Evolutionary conservation across 2,329 filamentous ascomycete species (phyloP), one percentile per base, ranked within the genome.

Genomic region (Colletotrichum orchidophilum): DNA sequence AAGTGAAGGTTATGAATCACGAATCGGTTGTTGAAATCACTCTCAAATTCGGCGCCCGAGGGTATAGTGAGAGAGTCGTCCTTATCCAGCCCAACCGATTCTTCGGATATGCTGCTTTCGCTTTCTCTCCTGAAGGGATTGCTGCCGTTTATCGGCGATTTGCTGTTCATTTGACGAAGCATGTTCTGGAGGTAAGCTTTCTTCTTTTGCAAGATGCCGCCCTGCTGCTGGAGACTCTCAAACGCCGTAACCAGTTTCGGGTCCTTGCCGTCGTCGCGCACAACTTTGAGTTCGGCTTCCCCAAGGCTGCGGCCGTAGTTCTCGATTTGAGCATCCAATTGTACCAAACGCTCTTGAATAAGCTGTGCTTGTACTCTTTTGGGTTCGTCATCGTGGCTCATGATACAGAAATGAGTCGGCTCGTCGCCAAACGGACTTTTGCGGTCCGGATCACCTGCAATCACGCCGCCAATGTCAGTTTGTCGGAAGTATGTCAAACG

Each of bases 21-120:
- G 84, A 99, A 99, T 2, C 96, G 93, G 78, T 99, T 99, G 80
- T 97, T 96, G 85, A 98, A 99, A 79, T 98, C 95, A 80, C 93
- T 97, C 59, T 94, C 92, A 75, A 96, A 96, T 74, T 98, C 95
- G 18, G 93, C 90, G 3, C 92, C 89, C 1, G 92, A 89, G 3
- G 91, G 90, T 1, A 92, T 88, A 73, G 94, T 91, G 63, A 92
- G 84, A 15, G 87, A 88, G 24, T 87, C 87, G 12, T 65, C 61
- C 49, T 88, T 87, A 60, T 91, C 89, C n/a, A 85, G 84, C 39
- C 84, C 83, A 13, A 83, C 79, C 6, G 86, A 85, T 3, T 78
- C 79, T 35, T 76, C 74, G 1, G 75, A 77, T 55, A 76, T 76
- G 7, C 75, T 75, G 26, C 76, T 76, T 1, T 77, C 74, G 35